Conservation (phyloP, 495 filamentous ascomycete species). For the Glutinoglossum americanum region DNA sequence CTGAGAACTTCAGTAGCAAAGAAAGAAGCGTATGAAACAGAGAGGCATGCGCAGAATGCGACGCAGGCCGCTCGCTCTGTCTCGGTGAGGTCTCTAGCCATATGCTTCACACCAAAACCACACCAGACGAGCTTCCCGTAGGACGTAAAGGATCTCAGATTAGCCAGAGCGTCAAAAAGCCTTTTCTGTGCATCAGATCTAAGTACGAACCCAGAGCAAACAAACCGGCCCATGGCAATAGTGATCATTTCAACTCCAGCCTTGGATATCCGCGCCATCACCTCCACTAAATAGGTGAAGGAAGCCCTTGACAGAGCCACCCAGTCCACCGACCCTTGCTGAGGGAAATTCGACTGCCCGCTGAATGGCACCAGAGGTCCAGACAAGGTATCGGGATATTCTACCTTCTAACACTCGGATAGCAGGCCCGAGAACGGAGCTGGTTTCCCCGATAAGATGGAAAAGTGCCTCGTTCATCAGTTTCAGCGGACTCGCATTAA, state of each 20-base stretch:
- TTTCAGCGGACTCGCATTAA: too few relatives aligned
- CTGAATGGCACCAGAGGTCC: too few relatives aligned
- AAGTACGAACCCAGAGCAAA: conserved; percentile 2
- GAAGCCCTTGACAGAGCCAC: conserved; percentile 5
- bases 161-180: background rate
- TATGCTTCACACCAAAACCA: conserved; percentile 10
- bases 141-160: conserved; percentile 6
- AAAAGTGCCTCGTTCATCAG: too few relatives aligned
- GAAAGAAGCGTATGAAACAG: conserved; percentile 2
- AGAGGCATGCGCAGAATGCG: conserved; percentile 6
- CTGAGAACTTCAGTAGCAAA: conserved; percentile 3
- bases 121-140: conserved; percentile 8
- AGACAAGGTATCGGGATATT: too few relatives aligned
- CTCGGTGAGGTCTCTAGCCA: conserved; percentile 7
- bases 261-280: conserved; percentile 4
- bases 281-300: conserved; percentile 4
- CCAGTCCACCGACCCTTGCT: conserved; percentile 8
- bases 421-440: too few relatives aligned
- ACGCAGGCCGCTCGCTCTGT: conserved; percentile 7
- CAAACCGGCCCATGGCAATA: conserved; percentile 1
- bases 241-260: conserved; percentile 7
- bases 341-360: background rate
- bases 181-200: conserved; percentile 1
- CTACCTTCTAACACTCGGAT: too few relatives aligned
- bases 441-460: too few relatives aligned